Percentiles rank a stretch among this genome's conserved stretches.
These are phyloP conservation scores for Penicillium cinerascens DNA, from an alignment of 495 filamentous ascomycete genomes.

Conservation along the genomic window DNA sequence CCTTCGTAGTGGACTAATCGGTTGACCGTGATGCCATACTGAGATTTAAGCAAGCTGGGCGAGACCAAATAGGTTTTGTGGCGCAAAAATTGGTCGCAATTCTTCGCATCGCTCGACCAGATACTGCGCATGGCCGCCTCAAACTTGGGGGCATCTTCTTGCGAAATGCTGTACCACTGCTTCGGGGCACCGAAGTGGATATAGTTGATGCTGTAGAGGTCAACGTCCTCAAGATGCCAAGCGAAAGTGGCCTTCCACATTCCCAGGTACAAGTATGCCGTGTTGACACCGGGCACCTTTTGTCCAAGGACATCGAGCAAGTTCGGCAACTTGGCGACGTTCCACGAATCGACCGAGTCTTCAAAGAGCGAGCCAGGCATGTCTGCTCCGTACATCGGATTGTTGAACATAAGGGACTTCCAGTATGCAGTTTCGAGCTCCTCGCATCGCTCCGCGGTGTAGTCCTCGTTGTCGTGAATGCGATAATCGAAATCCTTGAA, in stretches of 20 bases:
- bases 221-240: conserved; percentile 98
- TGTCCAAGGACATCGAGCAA: conserved; percentile 91
- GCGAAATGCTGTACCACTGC: conserved; percentile 99
- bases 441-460: conserved; percentile 83
- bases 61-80: conserved; percentile 99
- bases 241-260: conserved; percentile 99
- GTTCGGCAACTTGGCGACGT: conserved; percentile 90
- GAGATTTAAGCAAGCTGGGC: conserved; percentile 74
- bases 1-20: conserved; percentile 92
- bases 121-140: conserved; percentile 94
- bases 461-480: conserved; percentile 77
- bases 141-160: conserved; percentile 89
- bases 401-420: conserved; percentile 92
- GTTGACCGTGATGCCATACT: conserved; percentile 93
- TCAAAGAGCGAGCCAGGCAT: conserved; percentile 96
- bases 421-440: conserved; percentile 93
- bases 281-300: conserved; percentile 95
- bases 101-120: conserved; percentile 95
- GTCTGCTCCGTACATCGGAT: conserved; percentile 93
- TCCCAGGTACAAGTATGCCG: conserved; percentile 94
- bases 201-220: conserved; percentile 99
- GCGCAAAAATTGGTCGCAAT: conserved; percentile 91
- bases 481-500: conserved; percentile 89
- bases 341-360: conserved; percentile 81
- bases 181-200: conserved; percentile 98